A percentile compares a stretch with the other conserved stretches of the same genome.
Evolutionary conservation across 306 rosid species (phyloP).

Genomic region (Malus domestica): DNA sequence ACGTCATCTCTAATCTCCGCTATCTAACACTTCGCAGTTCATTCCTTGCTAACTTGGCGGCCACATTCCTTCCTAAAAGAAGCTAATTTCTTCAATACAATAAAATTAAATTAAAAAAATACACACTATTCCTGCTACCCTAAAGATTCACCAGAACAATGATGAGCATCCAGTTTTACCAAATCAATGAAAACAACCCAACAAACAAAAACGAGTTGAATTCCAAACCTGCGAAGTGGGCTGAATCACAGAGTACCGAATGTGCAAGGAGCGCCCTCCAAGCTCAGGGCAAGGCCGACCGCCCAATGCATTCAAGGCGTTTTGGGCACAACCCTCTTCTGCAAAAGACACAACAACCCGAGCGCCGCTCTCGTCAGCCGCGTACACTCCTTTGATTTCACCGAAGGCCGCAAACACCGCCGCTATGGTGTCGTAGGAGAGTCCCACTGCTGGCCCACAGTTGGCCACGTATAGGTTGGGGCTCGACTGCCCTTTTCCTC

Average conservation of each 20-base stretch:
- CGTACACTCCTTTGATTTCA: constrained; percentile 48
- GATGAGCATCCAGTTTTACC: neutral
- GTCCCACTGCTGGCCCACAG: constrained; percentile 74
- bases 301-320: constrained; percentile 51
- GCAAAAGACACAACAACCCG: constrained; percentile 64
- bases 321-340: constrained; percentile 41
- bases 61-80: no score
- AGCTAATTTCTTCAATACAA: neutral
- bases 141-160: neutral
- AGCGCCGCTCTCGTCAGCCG: constrained; percentile 77
- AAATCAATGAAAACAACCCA: neutral
- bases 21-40: no score
- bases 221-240: constrained; percentile 28
- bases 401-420: constrained; percentile 57
- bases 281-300: constrained; percentile 62
- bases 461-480: constrained; percentile 76
- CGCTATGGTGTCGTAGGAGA: constrained; percentile 40
- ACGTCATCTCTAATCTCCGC: no score
- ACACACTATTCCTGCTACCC: neutral
- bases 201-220: neutral
- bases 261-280: constrained; percentile 64
- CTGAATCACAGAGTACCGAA: constrained; percentile 60
- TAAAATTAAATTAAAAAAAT: neutral
- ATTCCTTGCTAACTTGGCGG: no score
- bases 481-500: constrained; percentile 30